Base-by-base conservation (phyloP, 768 basidiomycete genomes). In the Suillus subalutaceus region DNA sequence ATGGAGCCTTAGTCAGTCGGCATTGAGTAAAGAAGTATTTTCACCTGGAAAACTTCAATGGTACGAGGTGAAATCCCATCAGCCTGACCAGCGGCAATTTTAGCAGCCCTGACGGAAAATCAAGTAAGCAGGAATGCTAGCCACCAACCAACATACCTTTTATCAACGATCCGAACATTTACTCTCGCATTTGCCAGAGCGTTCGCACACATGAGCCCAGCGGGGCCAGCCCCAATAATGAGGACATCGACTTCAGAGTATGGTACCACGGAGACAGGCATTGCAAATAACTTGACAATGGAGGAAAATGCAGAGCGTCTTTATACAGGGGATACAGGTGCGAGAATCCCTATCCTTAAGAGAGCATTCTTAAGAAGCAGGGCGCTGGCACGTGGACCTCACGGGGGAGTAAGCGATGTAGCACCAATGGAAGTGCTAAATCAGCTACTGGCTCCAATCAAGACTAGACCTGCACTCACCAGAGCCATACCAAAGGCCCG, bases 21-120 rank as follows among this genome's bases (percentile, higher is more conserved):
- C 55, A 52, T 30, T 9, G 52, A 52, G 8, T 2, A 44, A 56
- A 10, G 37, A 43, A 56, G 53, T 9, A 41, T 20, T 32, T 71
- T 35, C 32, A 77, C 84, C 74, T 86, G 82, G 35, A 86, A 71
- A 13, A 86, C 82, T 68, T 86, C 85, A 37, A 72, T 59, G 2
- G 75, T 75, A 50, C 71, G 71, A 46, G 72, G 73, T 16, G 72
- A 68, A 58, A 75, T 56, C 16, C 74, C 74, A 13, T 75, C 75
- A 1, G 76, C 76, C n/a, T 75, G 75, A 44, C 76, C 75, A 20
- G 67, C 64, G 1, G 67, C 4, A n/a, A 75, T 71, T 61, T 62
- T 37, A 35, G 12, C 38, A 40, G 68, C 23, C 20, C 76, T 75
- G n/a, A 5, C 18, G 40, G 18, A 70, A 41, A 16, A 55, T 63